These are phyloP conservation scores for Colletotrichum sp. DNA, from an alignment of 2,329 filamentous ascomycete species.

Conservation along the genomic window DNA sequence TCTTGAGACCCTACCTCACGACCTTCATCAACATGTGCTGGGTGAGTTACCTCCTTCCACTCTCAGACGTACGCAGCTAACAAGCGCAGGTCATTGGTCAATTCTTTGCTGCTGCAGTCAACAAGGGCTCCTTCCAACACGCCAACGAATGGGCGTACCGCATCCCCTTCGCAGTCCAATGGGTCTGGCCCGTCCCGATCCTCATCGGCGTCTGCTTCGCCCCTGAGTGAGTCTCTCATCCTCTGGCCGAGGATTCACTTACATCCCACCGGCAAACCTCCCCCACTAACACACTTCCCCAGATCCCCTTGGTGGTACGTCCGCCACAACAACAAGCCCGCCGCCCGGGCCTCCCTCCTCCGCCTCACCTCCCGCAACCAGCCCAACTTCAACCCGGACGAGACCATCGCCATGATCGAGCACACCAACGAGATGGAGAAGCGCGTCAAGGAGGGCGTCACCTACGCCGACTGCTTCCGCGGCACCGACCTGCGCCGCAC, in stretches of 20 bases:
- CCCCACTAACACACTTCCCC: not conserved
- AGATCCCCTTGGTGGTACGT: constrained; percentile 58
- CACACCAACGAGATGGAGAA: constrained; percentile 58
- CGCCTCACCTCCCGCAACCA: constrained; percentile 45
- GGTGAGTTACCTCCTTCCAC: constrained; percentile 27
- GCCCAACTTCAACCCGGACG: constrained; percentile 47
- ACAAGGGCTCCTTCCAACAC: constrained; percentile 43
- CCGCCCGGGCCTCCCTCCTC: constrained; percentile 44
- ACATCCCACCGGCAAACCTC: not conserved
- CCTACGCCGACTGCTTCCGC: constrained; percentile 57
- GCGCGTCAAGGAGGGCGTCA: constrained; percentile 43
- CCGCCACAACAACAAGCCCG: constrained; percentile 44
- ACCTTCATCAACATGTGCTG: constrained; percentile 63
- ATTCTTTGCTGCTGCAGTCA: constrained; percentile 53
- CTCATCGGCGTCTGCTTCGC: constrained; percentile 49
- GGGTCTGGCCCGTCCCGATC: constrained; percentile 56
- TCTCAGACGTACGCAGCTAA: not conserved
- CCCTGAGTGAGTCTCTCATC: constrained; percentile 42
- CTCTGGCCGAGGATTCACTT: not conserved
- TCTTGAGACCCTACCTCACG: constrained; percentile 57
- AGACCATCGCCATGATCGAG: constrained; percentile 58
- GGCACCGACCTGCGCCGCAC: constrained; percentile 57
- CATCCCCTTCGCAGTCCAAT: constrained; percentile 57
- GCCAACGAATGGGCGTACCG: constrained; percentile 53
- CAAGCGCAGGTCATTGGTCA: constrained; percentile 50